Evolutionary conservation across 176 grass and related monocot genomes (phyloP).

Genomic region (Musa schizocarpa): DNA sequence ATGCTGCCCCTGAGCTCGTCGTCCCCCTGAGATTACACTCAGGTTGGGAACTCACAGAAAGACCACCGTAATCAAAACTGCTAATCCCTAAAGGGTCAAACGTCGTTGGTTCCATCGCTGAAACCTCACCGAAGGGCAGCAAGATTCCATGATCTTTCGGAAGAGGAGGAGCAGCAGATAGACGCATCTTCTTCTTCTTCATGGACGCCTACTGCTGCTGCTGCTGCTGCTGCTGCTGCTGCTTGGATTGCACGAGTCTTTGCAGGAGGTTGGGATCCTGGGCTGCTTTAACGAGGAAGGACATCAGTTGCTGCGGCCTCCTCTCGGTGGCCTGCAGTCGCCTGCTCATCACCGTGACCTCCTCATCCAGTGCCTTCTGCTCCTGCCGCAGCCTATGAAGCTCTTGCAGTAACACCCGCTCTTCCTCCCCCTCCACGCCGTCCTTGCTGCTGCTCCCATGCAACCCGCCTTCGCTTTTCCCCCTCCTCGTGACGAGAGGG

Average conservation of each 20-base stretch:
- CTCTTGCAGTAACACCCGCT: constrained; percentile 27
- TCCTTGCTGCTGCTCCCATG: background rate
- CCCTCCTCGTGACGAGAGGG: constrained; percentile 43
- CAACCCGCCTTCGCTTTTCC: background rate
- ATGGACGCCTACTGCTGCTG: background rate
- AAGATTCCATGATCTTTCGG: background rate
- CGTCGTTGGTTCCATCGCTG: background rate
- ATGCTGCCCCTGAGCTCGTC: too few species aligned
- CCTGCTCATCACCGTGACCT: constrained; percentile 46
- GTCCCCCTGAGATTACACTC: too few species aligned
- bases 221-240: constrained; percentile 8
- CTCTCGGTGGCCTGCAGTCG: constrained; percentile 51
- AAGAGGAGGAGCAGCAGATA: background rate
- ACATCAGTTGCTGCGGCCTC: constrained; percentile 49
- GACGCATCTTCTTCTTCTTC: constrained; percentile 33
- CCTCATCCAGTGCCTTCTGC: constrained; percentile 42
- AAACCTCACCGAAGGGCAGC: background rate
- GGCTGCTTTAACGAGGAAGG: constrained; percentile 38
- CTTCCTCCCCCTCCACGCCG: background rate
- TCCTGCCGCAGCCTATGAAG: constrained; percentile 37
- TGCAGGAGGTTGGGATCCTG: constrained; percentile 35
- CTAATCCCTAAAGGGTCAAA: too few species aligned
- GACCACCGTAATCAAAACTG: too few species aligned
- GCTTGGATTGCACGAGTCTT: constrained; percentile 17
- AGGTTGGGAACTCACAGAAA: too few species aligned